Evolutionary conservation across 345 rosid genomes (phyloP), one percentile per base, ranked within the genome.

Genomic region (Rhizophora apiculata): DNA sequence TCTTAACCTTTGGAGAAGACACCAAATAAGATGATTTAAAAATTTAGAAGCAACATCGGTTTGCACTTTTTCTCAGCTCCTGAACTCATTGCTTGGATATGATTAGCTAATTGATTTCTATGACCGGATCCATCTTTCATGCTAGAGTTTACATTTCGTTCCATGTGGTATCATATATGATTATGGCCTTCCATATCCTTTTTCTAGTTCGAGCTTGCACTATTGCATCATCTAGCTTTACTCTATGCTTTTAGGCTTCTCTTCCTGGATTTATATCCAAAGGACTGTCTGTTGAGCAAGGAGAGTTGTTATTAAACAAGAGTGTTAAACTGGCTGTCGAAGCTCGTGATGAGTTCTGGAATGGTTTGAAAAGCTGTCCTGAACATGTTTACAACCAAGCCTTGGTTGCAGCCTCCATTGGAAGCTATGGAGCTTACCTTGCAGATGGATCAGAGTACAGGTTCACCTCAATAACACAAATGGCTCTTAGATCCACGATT

Each of bases 381-480:
- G 87, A 77, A 32, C 81, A 80, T 52, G 68, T 74, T 76, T 87
- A 85, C 70, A 87, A 89, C 78, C 75, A 82, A 72, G 94, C 95
- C 72, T 64, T 93, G 65, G 96, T 91, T 60, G 98, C 97, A 65
- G 98, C 96, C 0, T 93, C 98, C 8, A 80, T 93, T 63, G 98
- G 98, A 31, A 91, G 98, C 77, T 91, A 91, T 69, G 98, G 96
- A 60, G 98, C 98, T 56, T 93, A 84, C 81, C 91, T 91, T 46
- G 97, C 97, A 31, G 98, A 93, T 82, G 98, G 97, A 43, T 93
- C 98, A 21, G 98, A 91, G 68, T 93, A 93, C 83, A 93, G 94
- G 98, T 91, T 6, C 30, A 6, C 29, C 53, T 53, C 21, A 19
- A 60, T 8, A 1, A 43, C 60, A 43, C 49, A 13, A 15, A 43